Evolutionary conservation across 768 basidiomycete species (phyloP), one percentile per base, ranked within the genome.

Genomic region (Amanita subjunquillea): DNA sequence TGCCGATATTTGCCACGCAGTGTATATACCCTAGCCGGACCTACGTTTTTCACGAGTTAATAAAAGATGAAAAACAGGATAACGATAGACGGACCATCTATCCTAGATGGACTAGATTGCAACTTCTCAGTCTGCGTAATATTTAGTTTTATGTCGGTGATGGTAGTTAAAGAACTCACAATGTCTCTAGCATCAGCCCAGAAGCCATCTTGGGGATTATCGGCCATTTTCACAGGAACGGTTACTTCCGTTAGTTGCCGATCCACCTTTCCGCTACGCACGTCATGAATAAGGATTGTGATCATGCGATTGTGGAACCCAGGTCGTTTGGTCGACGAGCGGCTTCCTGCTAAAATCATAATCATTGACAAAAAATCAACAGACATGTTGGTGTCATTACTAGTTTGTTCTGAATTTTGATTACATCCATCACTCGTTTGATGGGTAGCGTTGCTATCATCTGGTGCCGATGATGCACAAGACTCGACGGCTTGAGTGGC

Each of bases 121-220:
- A 88, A 70, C 54, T 72, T 70, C 10, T 75, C 67, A 43, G 75
- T 73, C 69, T 78, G 53, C 13, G 41, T 54, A 25, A n/a, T 12
- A 25, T 22, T 20, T 32, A 22, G 23, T 53, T 20, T 23, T 8
- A 12, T 50, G n/a, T n/a, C 15, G 38, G 22, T 32, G 36, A 10
- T 30, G 27, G 29, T 6, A 22, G 41, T 38, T 6, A 54, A 39
- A 22, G 48, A 30, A 60, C 74, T 56, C 54, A 77, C 76, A 37
- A 89, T 68, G 34, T 85, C 79, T 56, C 73, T 72, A 2, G 85
- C 83, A 60, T 85, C 79, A 5, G 79, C 85, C 86, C 86, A 88
- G 58, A 74, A 84, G 4, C 81, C 79, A 57, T 78, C 81, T 36
- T 72, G 71, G 4, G 68, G 66, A 52, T 75, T 65, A 32, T 77